A percentile compares a stretch with the other conserved stretches of the same genome.
Evolutionary conservation across 2,329 filamentous ascomycete genomes (phyloP).

Genomic region (Pyricularia sp.): DNA sequence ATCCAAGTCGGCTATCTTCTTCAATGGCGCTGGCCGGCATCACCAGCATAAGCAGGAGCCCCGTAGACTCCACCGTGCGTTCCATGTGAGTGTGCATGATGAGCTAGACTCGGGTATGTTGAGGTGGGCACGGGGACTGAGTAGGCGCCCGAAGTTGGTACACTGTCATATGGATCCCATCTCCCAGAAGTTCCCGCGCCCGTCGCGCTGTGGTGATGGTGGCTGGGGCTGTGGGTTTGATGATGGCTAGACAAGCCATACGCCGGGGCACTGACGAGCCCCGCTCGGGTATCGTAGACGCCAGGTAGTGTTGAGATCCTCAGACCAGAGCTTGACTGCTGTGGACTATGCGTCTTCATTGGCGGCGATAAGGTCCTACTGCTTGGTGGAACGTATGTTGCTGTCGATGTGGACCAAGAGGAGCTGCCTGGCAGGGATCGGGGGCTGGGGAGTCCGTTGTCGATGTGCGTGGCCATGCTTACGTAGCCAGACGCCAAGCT

Average conservation of each 20-base stretch:
- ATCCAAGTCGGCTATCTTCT: background rate
- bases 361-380: slow-evolving; percentile 35
- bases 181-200: background rate
- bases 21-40: background rate
- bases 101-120: background rate
- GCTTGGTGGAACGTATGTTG: slow-evolving; percentile 14
- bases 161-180: background rate
- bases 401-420: slow-evolving; percentile 38
- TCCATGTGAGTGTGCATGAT: slow-evolving; percentile 2
- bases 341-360: slow-evolving; percentile 27
- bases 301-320: slow-evolving; percentile 24
- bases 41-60: background rate
- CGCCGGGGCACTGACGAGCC: background rate
- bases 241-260: slow-evolving; percentile 7
- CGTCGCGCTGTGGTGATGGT: slow-evolving; percentile 6
- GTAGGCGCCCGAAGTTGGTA: background rate
- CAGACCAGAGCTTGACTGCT: slow-evolving; percentile 15
- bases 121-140: background rate
- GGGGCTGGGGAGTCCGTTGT: slow-evolving; percentile 42
- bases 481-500: slow-evolving; percentile 28
- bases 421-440: slow-evolving; percentile 38
- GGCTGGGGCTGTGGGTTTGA: slow-evolving; percentile 11
- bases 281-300: slow-evolving; percentile 24
- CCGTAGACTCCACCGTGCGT: background rate
- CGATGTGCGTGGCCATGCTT: slow-evolving; percentile 26